Evolutionary conservation across 1,284 basidiomycete genomes (phyloP).

Genomic region (Agaricales sp.): DNA sequence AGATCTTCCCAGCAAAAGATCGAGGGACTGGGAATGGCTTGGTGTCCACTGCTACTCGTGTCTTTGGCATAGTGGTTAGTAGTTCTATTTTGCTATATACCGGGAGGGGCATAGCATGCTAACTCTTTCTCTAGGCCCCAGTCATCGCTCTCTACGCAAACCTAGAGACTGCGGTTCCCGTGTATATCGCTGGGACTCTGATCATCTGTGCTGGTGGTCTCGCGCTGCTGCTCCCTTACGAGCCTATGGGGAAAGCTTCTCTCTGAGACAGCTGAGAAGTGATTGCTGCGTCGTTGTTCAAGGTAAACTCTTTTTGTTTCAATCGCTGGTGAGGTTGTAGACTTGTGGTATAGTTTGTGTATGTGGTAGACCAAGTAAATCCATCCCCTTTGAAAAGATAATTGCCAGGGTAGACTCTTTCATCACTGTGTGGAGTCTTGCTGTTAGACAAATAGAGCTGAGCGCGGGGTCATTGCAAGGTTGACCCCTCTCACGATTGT

Average conservation of each 20-base stretch:
- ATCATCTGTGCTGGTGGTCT: neutral
- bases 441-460: no score
- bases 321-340: neutral
- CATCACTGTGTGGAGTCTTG: no score
- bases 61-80: conserved; percentile 54
- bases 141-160: conserved; percentile 57
- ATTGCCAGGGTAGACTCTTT: no score
- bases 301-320: neutral
- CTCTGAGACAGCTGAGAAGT: neutral
- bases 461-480: no score
- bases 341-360: neutral
- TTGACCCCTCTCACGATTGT: no score
- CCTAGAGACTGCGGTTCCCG: conserved; percentile 51
- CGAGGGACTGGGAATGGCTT: conserved; percentile 67
- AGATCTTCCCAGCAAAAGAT: conserved; percentile 63
- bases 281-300: neutral
- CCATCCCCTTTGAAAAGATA: no score
- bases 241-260: neutral
- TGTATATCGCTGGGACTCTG: conserved; percentile 63
- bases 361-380: neutral
- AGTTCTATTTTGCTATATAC: conserved; percentile 4
- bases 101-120: no score
- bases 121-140: conserved; percentile 41
- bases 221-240: neutral
- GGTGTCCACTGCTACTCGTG: conserved; percentile 44